Conservation (phyloP, 2,329 filamentous ascomycete species). For the Arthrobotrys megalospora region DNA sequence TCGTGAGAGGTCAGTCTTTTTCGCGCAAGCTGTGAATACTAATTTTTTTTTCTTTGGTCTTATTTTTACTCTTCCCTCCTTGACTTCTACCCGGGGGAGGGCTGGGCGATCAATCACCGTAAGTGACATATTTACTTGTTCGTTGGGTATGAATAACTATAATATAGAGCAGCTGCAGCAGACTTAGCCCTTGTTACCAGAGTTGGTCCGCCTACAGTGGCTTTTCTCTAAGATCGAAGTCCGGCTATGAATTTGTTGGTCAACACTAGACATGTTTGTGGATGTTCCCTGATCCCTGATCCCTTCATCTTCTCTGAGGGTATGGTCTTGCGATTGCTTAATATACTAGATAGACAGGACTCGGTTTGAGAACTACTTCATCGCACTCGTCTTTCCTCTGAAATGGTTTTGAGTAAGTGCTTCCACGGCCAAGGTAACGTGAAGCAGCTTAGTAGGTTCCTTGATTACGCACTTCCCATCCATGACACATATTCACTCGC, state of each 20-base stretch:
- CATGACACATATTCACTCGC: constrained; percentile 11
- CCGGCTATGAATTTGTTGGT: constrained; percentile 14
- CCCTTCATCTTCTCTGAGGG: background rate
- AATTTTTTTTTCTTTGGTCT: constrained; percentile 27
- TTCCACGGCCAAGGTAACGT: constrained; percentile 56
- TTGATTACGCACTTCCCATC: constrained; percentile 20
- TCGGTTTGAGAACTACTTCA: constrained; percentile 11
- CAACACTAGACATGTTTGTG: background rate
- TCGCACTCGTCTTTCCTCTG: background rate
- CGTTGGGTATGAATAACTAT: constrained; percentile 19
- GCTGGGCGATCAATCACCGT: constrained; percentile 16
- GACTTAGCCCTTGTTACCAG: constrained; percentile 9
- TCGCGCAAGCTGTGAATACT: constrained; percentile 39
- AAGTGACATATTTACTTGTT: constrained; percentile 22
- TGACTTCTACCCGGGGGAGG: background rate
- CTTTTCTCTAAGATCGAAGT: background rate
- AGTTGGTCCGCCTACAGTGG: background rate
- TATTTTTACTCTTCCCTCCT: background rate
- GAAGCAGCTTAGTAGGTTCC: constrained; percentile 45
- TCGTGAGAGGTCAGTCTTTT: constrained; percentile 57
- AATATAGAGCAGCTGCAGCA: constrained; percentile 1
- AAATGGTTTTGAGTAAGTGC: constrained; percentile 38
- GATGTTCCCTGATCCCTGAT: background rate
- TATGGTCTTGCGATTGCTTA: background rate
- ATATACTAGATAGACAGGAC: constrained; percentile 5